Conservation (phyloP, 2,329 filamentous ascomycete species). For the Aspergillus phoenicis region DNA sequence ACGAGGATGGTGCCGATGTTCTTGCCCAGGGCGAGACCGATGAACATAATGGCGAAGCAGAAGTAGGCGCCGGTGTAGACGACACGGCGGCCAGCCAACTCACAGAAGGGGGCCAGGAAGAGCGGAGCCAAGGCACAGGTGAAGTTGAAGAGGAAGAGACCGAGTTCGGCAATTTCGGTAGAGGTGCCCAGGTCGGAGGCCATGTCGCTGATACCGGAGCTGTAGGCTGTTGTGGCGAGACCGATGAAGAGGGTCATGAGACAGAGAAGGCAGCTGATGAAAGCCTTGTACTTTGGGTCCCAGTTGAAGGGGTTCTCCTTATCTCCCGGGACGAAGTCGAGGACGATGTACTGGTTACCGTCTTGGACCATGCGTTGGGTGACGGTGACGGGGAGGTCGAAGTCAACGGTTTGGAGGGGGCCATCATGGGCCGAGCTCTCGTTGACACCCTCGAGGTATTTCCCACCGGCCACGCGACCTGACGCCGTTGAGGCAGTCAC, state of each 20-base stretch:
- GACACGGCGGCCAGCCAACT: slow-evolving; percentile 52
- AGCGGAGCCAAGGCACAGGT: slow-evolving; percentile 52
- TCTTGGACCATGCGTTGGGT: slow-evolving; percentile 48
- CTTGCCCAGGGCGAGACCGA: slow-evolving; percentile 51
- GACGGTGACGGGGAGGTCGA: slow-evolving; percentile 54
- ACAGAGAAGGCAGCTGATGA: slow-evolving; percentile 52
- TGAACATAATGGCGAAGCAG: slow-evolving; percentile 52
- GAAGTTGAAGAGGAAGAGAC: slow-evolving; percentile 55
- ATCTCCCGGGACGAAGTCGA: slow-evolving; percentile 52
- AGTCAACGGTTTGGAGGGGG: slow-evolving; percentile 43
- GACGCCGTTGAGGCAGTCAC: slow-evolving; percentile 11
- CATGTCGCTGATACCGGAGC: slow-evolving; percentile 53
- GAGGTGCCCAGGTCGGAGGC: slow-evolving; percentile 47
- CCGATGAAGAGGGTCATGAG: slow-evolving; percentile 59
- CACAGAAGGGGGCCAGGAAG: slow-evolving; percentile 54
- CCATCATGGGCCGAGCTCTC: slow-evolving; percentile 20
- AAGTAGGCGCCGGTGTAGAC: slow-evolving; percentile 52
- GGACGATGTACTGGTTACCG: slow-evolving; percentile 49
- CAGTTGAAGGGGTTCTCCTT: slow-evolving; percentile 58
- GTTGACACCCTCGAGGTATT: slow-evolving; percentile 25
- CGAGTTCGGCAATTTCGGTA: slow-evolving; percentile 50
- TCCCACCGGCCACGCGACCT: slow-evolving; percentile 32
- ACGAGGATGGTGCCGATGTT: slow-evolving; percentile 54
- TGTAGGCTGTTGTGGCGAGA: slow-evolving; percentile 58
- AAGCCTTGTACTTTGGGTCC: slow-evolving; percentile 47